Base-by-base conservation (phyloP, 257 asterid genomes). In the Gardenia jasminoides region DNA sequence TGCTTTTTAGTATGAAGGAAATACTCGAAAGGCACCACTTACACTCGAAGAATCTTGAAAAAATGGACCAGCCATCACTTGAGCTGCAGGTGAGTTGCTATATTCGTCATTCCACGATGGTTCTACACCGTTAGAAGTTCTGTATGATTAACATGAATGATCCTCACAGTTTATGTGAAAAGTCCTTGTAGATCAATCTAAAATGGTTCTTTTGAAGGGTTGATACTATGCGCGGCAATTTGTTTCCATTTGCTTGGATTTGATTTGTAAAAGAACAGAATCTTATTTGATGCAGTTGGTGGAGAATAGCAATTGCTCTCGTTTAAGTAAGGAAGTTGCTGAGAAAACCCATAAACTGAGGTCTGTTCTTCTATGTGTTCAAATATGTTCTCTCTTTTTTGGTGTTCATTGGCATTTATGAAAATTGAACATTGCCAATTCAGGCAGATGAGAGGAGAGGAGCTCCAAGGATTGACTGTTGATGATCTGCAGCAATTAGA, bases 401-500 rank as follows among this genome's bases (percentile, higher is more conserved):
- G 17, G 1, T 10, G 67, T 28, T 7, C 17, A 68, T 54, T 58
- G n/a, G 15, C 31, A 72, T n/a, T 17, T 74, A 77, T n/a, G 59
- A 3, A 28, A 30, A 52, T 52, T 48, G 66, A 13, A 52, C 64
- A 4, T 76, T 77, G 77, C 58, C 26, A 2, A 26, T 61, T 75
- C 74, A 95, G 99, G 90, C 93, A 82, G 82, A 91, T 95, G 97
- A 91, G 98, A 78, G 99, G 97, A 4, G 98, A 95, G 87, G 97
- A 95, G 80, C 92, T 95, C 56, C 93, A 89, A 77, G 97, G 91
- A 31, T 84, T 93, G 75, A 87, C 89, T 72, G 80, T 95, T n/a
- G 92, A 93, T 73, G 98, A 93, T 83, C 81, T 95, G 84, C 94
- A 93, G 79, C 79, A 72, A 16, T 83, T 95, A 56, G 99, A 95